Evolutionary conservation across 805 yeast species (phyloP).

Genomic region (Pichia exigua): DNA sequence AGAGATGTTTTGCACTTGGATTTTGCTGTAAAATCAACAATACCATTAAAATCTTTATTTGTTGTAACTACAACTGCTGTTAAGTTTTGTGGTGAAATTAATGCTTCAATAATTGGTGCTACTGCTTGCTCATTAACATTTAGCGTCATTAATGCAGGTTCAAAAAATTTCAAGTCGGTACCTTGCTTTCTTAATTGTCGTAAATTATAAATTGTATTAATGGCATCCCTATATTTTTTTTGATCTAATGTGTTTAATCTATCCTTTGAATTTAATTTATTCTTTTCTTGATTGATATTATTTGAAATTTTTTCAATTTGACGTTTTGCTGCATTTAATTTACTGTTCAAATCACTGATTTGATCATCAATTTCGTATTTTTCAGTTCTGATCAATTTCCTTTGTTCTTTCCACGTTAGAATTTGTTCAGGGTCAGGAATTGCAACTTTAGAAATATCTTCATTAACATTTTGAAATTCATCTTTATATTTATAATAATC

Average conservation of each 20-base stretch:
- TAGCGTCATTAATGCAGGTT: conserved; percentile 69
- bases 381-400: conserved; percentile 20
- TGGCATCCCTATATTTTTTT: conserved; percentile 19
- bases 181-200: conserved; percentile 26
- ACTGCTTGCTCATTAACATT: conserved; percentile 40
- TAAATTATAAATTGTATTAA: conserved; percentile 35
- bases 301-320: conserved; percentile 15
- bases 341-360: conserved; percentile 12
- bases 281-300: conserved; percentile 11
- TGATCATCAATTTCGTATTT: conserved; percentile 16
- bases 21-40: conserved; percentile 36
- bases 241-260: conserved; percentile 39
- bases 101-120: conserved; percentile 50
- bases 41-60: conserved; percentile 38
- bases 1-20: conserved; percentile 37
- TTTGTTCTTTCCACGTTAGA: conserved; percentile 18
- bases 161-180: conserved; percentile 35
- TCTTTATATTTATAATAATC: conserved; percentile 25
- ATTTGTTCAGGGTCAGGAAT: conserved; percentile 15
- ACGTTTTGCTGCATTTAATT: conserved; percentile 8
- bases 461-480: conserved; percentile 10
- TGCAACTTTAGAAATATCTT: conserved; percentile 11
- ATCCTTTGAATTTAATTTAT: conserved; percentile 38
- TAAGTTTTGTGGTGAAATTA: conserved; percentile 45
- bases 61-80: conserved; percentile 57